Evolutionary conservation across 2,329 filamentous ascomycete species (phyloP).

Genomic region (Aspergillus piperis): DNA sequence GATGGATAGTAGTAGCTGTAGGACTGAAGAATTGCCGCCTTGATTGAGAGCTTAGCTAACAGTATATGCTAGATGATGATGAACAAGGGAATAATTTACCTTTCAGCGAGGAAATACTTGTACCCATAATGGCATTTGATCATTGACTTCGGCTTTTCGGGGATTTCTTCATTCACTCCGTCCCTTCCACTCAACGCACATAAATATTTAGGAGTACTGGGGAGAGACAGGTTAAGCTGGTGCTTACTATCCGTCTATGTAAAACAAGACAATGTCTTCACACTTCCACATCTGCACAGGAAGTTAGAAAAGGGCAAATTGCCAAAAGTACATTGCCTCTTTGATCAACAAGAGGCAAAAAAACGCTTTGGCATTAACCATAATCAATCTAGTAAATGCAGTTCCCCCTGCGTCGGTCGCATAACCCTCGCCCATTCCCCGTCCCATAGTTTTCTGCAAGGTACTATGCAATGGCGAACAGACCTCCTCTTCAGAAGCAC

Average conservation of each 20-base stretch:
- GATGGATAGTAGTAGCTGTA: background rate
- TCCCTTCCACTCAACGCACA: no score
- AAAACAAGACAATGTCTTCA: background rate
- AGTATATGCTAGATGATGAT: background rate
- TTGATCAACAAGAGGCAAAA: background rate
- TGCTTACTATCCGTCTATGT: background rate
- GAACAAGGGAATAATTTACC: background rate
- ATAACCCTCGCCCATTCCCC: conserved; percentile 10
- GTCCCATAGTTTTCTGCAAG: conserved; percentile 17
- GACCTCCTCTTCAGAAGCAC: conserved; percentile 13
- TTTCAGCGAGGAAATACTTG: background rate
- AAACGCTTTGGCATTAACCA: background rate
- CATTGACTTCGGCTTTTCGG: no score
- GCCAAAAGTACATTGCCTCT: background rate
- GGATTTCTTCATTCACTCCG: no score
- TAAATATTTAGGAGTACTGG: no score
- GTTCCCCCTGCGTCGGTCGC: conserved; percentile 11
- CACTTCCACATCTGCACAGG: background rate
- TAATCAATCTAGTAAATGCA: background rate
- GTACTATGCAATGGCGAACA: conserved; percentile 14
- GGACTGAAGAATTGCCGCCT: background rate
- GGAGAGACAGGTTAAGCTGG: no score
- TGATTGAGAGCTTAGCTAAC: no score
- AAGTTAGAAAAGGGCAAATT: no score
- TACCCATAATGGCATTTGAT: no score